These are phyloP conservation scores for Petunia axillaris DNA, from an alignment of 257 asterid species.

Conservation along the genomic window DNA sequence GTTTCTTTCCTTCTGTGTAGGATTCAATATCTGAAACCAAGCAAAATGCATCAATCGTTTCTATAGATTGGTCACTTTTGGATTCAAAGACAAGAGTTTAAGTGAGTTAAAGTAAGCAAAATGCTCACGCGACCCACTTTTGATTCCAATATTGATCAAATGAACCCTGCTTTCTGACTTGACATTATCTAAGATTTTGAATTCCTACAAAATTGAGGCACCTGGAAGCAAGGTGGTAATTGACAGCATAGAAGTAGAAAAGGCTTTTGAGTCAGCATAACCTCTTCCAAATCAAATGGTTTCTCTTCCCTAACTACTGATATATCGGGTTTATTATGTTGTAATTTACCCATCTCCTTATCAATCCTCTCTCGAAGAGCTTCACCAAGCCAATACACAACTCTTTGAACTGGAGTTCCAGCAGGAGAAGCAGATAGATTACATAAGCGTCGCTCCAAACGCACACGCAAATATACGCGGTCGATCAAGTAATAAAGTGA, in stretches of 20 bases:
- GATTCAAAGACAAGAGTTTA: too few species aligned
- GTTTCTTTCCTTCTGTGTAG: too few species aligned
- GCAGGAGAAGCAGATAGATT: slow-evolving; percentile 19
- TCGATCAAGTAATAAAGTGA: too few species aligned
- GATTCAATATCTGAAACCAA: too few species aligned
- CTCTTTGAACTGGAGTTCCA: slow-evolving; percentile 39
- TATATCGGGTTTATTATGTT: too few species aligned
- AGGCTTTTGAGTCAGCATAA: background rate
- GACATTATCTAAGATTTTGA: slow-evolving; percentile 35
- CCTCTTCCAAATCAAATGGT: slow-evolving; percentile 27
- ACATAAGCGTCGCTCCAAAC: slow-evolving; percentile 6
- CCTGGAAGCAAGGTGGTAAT: slow-evolving; percentile 33
- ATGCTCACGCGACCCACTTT: slow-evolving; percentile 17
- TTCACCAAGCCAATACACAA: slow-evolving; percentile 30
- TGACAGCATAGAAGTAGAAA: slow-evolving; percentile 12
- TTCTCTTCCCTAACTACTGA: background rate
- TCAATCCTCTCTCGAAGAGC: slow-evolving; percentile 45
- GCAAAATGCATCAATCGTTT: too few species aligned
- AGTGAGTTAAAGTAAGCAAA: too few species aligned
- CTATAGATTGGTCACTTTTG: too few species aligned
- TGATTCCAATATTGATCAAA: slow-evolving; percentile 42
- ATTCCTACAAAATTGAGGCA: slow-evolving; percentile 17
- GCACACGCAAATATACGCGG: too few species aligned
- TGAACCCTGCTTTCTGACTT: slow-evolving; percentile 44
- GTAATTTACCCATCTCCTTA: slow-evolving; percentile 24